These are phyloP conservation scores for Citrus hindsii DNA, from an alignment of 345 rosid species.

Conservation along the genomic window DNA sequence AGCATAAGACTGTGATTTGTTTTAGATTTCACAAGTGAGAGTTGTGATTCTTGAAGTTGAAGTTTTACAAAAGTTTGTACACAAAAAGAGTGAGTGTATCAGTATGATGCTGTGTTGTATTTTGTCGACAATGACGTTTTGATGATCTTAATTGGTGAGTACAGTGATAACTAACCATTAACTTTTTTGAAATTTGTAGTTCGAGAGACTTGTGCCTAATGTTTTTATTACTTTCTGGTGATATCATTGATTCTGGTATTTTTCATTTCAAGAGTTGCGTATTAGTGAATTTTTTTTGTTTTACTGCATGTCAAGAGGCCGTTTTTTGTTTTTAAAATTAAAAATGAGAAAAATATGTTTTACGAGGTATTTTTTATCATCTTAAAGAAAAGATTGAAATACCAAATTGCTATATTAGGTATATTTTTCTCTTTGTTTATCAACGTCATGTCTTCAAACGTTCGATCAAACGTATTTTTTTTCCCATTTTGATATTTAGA, in stretches of 20 bases:
- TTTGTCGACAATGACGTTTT: background rate
- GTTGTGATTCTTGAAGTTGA: constrained; percentile 8
- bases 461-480: too few species aligned
- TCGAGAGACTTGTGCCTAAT: background rate
- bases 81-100: constrained; percentile 9
- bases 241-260: background rate
- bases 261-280: background rate
- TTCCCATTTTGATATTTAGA: too few species aligned
- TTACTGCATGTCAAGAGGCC: background rate
- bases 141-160: background rate
- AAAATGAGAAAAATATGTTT: background rate
- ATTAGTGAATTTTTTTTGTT: background rate
- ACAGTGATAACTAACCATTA: background rate
- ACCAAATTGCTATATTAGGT: too few species aligned
- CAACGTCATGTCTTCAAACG: too few species aligned
- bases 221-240: background rate
- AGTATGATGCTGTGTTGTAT: background rate
- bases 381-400: too few species aligned
- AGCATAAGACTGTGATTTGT: constrained; percentile 4
- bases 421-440: too few species aligned
- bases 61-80: background rate
- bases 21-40: background rate
- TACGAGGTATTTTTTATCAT: too few species aligned
- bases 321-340: too few species aligned
- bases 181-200: background rate